Evolutionary conservation across 2,329 filamentous ascomycete genomes (phyloP).

Genomic region (Diaporthe batatas): DNA sequence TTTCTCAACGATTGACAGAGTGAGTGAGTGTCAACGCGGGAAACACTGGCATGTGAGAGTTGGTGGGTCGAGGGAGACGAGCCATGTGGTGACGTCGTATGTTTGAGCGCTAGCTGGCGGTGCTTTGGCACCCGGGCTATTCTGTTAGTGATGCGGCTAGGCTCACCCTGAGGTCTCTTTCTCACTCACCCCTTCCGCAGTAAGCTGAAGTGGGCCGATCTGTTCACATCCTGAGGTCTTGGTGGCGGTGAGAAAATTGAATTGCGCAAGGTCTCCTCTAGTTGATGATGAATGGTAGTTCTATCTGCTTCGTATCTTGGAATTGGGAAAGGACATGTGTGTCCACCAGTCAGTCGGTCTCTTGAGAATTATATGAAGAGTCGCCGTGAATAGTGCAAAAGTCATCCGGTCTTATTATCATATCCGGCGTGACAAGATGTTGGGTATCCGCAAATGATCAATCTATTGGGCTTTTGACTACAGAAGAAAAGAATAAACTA

Average conservation of each 20-base stretch:
- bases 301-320: background rate
- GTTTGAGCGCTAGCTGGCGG: slow-evolving; percentile 8
- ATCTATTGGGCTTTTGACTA: background rate
- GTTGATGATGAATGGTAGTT: background rate
- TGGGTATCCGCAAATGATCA: background rate
- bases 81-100: slow-evolving; percentile 37
- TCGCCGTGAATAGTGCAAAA: background rate
- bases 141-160: slow-evolving; percentile 18
- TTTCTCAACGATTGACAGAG: slow-evolving; percentile 4
- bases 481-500: background rate
- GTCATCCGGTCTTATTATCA: background rate
- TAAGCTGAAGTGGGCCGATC: background rate
- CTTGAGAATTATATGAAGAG: background rate
- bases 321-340: too few relatives aligned
- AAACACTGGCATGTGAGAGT: slow-evolving; percentile 19
- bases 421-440: background rate
- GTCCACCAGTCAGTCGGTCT: background rate
- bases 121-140: slow-evolving; percentile 2
- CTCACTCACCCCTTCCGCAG: background rate
- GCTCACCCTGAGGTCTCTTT: background rate
- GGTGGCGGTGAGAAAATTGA: background rate
- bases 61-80: slow-evolving; percentile 2
- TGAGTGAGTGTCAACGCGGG: slow-evolving; percentile 4
- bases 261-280: too few relatives aligned
- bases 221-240: background rate